Conservation (phyloP, 129 eudicot species). For the Centaurea solstitialis region DNA sequence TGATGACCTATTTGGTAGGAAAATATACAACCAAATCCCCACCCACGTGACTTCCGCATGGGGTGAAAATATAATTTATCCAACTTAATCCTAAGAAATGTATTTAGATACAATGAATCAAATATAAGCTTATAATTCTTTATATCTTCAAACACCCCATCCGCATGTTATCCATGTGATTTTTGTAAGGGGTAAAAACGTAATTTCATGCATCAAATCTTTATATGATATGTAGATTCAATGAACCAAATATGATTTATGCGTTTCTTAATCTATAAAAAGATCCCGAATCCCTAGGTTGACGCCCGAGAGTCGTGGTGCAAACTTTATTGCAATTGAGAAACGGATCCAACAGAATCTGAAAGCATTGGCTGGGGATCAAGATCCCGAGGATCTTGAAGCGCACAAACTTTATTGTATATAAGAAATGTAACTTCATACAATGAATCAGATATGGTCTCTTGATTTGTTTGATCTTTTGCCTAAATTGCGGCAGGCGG, state of each 20-base stretch:
- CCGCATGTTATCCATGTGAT: constrained; percentile 7
- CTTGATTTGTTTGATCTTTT: background rate
- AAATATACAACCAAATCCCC: background rate
- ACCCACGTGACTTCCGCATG: constrained; percentile 12
- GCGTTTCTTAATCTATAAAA: background rate
- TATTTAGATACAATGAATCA: background rate
- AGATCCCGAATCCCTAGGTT: background rate
- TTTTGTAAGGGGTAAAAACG: background rate
- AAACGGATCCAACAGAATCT: background rate
- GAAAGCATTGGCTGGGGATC: background rate
- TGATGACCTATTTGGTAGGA: constrained; percentile 14
- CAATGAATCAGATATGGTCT: background rate
- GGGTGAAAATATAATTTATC: background rate
- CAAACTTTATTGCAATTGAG: background rate
- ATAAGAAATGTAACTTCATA: background rate
- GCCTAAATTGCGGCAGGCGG: background rate
- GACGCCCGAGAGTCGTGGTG: background rate
- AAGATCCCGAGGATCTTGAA: background rate
- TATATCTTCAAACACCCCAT: background rate
- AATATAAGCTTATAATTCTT: background rate
- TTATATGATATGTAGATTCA: background rate
- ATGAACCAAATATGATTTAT: background rate
- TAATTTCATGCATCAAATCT: background rate
- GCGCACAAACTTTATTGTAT: background rate
- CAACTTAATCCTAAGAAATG: background rate